Base-by-base conservation (phyloP, 1,284 basidiomycete species). In the Stygiomarasmius scandens region DNA sequence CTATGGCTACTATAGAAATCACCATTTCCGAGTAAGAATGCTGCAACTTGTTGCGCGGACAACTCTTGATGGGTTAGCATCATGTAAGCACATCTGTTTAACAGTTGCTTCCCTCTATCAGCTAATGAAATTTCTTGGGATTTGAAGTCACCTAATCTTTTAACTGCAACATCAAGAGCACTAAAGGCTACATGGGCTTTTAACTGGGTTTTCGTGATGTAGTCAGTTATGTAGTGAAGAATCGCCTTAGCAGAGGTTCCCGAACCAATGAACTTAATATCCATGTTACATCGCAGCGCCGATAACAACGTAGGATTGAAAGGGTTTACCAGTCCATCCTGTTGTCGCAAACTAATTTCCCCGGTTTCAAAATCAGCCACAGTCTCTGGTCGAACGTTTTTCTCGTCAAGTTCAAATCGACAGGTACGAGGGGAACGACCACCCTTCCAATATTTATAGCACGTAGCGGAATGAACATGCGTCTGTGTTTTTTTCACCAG, bases 151-250 rank as follows among this genome's bases (percentile, higher is more conserved):
- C 63, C 67, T 0, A 74, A 34, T 55, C 70, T 73, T 46, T 62
- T 54, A 0, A 77, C 61, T 0, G 76, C 73, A 0, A 69, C 23
- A 48, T 72, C 68, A 1, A 79, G 49, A 0, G 73, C 72, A 2
- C 70, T 64, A 64, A 67, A 76, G 0, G 72, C 71, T 2, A 73
- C 71, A 60, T 77, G 73, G 1, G 69, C 58, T 34, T 74, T 73
- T 1, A 78, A 49, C 19, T 72, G 64, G 0, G 70, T 53, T 54
- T 79, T 79, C 0, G 74, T 73, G 6, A 79, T 77, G 52, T 78
- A 78, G 53, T 78, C 70, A 0, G 76, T 78, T 6, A 78, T 74
- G 49, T 79, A 78, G 48, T 75, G 73, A 4, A 75, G 41, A 0
- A 77, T 63, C 0, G 74, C 76, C 55, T 78, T 78, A 0, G 75